Evolutionary conservation across 805 yeast species (phyloP).

Genomic region (Metschnikowia arizonensis): DNA sequence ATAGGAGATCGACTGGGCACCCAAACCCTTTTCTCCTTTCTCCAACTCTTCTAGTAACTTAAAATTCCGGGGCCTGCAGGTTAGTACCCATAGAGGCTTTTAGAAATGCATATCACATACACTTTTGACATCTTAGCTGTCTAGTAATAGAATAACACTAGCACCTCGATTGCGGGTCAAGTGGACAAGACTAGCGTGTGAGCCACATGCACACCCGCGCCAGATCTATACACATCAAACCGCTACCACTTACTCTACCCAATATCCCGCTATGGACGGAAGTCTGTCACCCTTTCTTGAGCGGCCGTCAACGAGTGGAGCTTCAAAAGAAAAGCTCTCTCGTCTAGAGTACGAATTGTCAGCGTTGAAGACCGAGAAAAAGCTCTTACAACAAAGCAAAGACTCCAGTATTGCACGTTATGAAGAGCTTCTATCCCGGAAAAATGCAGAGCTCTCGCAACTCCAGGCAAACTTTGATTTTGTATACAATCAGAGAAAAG

Average conservation of each 20-base stretch:
- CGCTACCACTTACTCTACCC: not conserved
- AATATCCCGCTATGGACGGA: constrained; percentile 6
- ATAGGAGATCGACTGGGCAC: constrained; percentile 94
- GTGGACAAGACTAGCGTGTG: constrained; percentile 2
- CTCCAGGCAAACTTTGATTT: constrained; percentile 36
- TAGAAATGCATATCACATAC: constrained; percentile 29
- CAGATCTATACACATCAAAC: constrained; percentile 2
- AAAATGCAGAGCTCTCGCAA: constrained; percentile 30
- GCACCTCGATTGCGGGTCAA: constrained; percentile 1
- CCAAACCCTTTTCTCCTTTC: constrained; percentile 96
- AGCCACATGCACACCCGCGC: constrained; percentile 7
- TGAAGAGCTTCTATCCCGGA: constrained; percentile 27
- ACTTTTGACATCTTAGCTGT: constrained; percentile 40
- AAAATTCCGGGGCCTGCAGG: constrained; percentile 79
- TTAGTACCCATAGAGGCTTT: constrained; percentile 10
- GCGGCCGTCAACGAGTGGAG: constrained; percentile 8
- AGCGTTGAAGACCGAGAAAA: constrained; percentile 32
- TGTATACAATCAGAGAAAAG: constrained; percentile 31
- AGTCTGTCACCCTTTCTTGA: constrained; percentile 20
- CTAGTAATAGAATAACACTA: not conserved
- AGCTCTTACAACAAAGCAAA: constrained; percentile 27
- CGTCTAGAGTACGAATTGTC: constrained; percentile 32
- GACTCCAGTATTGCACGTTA: constrained; percentile 19
- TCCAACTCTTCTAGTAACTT: constrained; percentile 93
- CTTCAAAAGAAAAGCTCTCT: constrained; percentile 11